Evolutionary conservation across 345 rosid genomes (phyloP).

Genomic region (Corchorus capsularis): DNA sequence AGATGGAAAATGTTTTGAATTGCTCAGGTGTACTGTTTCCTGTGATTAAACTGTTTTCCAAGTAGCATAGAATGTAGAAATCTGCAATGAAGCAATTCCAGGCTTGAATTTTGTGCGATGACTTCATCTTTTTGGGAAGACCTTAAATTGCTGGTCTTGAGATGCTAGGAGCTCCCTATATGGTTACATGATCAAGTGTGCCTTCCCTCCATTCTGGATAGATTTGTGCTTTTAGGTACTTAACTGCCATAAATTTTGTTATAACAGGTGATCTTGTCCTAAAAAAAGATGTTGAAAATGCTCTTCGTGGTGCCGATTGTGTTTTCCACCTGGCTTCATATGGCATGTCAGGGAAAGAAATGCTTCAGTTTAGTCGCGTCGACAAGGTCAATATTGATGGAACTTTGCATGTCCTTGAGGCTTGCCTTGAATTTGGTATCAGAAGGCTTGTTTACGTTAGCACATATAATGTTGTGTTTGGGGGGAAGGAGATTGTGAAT

Average conservation of each 20-base stretch:
- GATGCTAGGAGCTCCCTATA: not conserved
- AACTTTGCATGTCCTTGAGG: slow-evolving; percentile 74
- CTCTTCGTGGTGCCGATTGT: slow-evolving; percentile 68
- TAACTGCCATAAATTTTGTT: not conserved
- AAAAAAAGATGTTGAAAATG: slow-evolving; percentile 65
- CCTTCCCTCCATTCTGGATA: not conserved
- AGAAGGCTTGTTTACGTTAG: slow-evolving; percentile 77
- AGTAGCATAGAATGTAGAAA: not conserved
- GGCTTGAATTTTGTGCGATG: not conserved
- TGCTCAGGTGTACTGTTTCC: not conserved
- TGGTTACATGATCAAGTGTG: not conserved
- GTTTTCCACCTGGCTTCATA: slow-evolving; percentile 87
- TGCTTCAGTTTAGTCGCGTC: slow-evolving; percentile 82
- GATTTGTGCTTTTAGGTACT: not conserved
- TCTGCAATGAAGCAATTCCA: not conserved
- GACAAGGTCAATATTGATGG: slow-evolving; percentile 86
- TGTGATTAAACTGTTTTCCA: not conserved
- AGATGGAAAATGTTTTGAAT: not conserved
- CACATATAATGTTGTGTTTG: slow-evolving; percentile 91
- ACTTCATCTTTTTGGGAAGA: not conserved
- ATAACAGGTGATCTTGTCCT: slow-evolving; percentile 56
- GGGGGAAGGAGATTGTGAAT: slow-evolving; percentile 77
- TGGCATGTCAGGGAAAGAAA: slow-evolving; percentile 97
- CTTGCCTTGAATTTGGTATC: slow-evolving; percentile 62
- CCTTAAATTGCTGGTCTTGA: not conserved